These are phyloP conservation scores for Camellia lanceoleosa DNA, from an alignment of 148 eudicot genomes.

Conservation along the genomic window DNA sequence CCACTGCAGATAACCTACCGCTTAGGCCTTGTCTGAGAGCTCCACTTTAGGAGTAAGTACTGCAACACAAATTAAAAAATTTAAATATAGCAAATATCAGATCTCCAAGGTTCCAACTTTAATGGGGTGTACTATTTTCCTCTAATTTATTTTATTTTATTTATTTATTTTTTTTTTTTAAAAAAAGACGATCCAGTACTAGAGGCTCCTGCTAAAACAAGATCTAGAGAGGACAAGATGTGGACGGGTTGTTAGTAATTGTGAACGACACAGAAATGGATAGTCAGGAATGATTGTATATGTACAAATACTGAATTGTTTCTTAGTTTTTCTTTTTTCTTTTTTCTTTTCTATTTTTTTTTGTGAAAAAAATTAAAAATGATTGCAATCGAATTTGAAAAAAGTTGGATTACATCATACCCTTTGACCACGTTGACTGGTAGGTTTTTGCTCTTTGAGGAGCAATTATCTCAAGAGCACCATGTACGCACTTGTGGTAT, in stretches of 20 bases:
- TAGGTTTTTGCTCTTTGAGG: conserved; percentile 49
- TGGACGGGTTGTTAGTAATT: too few relatives aligned
- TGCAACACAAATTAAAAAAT: conserved; percentile 8
- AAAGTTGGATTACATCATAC: conserved; percentile 13
- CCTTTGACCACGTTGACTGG: conserved; percentile 42
- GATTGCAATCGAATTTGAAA: not conserved
- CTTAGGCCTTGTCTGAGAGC: not conserved
- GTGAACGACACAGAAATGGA: too few relatives aligned
- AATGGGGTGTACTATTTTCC: not conserved
- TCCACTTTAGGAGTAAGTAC: not conserved
- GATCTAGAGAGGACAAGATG: too few relatives aligned
- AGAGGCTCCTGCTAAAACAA: too few relatives aligned
- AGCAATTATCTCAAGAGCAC: conserved; percentile 55
- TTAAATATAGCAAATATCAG: not conserved
- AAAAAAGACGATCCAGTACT: too few relatives aligned
- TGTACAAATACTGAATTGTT: too few relatives aligned
- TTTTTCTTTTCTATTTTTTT: not conserved
- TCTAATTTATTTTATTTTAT: too few relatives aligned
- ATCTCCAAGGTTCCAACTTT: not conserved
- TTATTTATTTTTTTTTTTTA: too few relatives aligned
- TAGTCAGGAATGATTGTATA: too few relatives aligned
- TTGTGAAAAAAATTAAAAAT: too few relatives aligned
- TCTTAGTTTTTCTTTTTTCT: too few relatives aligned
- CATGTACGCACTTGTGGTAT: conserved; percentile 60
- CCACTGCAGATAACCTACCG: not conserved